These are phyloP conservation scores for Geotrichum klebahnii DNA, from an alignment of 1,139 yeast species.

Conservation along the genomic window DNA sequence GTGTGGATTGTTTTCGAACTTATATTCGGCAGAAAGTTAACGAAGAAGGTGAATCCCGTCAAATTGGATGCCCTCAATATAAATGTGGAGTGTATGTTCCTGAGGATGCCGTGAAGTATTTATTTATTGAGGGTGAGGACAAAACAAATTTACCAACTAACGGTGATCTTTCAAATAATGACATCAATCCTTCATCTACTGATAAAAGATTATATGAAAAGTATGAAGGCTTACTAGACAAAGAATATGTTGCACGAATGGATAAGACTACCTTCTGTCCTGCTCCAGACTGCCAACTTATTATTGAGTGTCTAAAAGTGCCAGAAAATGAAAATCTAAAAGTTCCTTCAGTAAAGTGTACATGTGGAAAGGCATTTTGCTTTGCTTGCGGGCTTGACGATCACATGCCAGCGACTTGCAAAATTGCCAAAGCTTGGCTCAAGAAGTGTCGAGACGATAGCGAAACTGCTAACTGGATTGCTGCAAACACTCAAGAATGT, in stretches of 20 bases:
- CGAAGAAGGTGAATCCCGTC: constrained; percentile 48
- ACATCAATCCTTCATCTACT: not conserved
- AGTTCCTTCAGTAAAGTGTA: constrained; percentile 68
- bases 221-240: constrained; percentile 34
- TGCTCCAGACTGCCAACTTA: constrained; percentile 69
- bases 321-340: constrained; percentile 39
- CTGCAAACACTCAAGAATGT: constrained; percentile 82
- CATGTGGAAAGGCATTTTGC: constrained; percentile 69
- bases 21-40: constrained; percentile 53
- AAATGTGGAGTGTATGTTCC: constrained; percentile 38
- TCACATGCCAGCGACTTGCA: constrained; percentile 83
- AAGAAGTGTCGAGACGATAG: constrained; percentile 80
- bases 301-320: constrained; percentile 48
- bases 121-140: constrained; percentile 34
- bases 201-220: constrained; percentile 20
- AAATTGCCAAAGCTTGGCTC: constrained; percentile 66
- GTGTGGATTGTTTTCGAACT: constrained; percentile 60
- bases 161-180: not conserved
- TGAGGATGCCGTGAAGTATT: constrained; percentile 39
- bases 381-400: constrained; percentile 62
- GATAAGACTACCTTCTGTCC: constrained; percentile 74
- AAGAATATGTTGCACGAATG: constrained; percentile 52
- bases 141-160: constrained; percentile 19
- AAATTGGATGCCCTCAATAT: constrained; percentile 60
- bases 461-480: constrained; percentile 84